These are phyloP conservation scores for Rubia yunnanensis DNA, from an alignment of 257 asterid genomes.

Conservation along the genomic window DNA sequence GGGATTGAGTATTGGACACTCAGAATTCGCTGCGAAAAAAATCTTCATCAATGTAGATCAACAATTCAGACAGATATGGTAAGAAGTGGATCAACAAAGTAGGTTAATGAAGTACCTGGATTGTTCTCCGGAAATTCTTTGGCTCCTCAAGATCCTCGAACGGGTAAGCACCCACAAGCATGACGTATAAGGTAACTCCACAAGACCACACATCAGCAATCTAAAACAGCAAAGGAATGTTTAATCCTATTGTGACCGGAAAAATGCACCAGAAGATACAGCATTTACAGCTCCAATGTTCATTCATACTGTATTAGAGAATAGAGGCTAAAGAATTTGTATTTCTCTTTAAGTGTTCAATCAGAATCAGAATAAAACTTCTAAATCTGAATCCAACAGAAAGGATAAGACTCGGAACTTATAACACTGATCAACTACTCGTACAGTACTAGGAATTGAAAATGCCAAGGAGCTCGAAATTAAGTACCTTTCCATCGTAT, in stretches of 20 bases:
- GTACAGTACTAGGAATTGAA: neutral
- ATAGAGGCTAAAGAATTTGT: too few species aligned
- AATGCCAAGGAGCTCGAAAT: neutral
- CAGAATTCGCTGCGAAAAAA: conserved; percentile 70
- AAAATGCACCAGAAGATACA: too few species aligned
- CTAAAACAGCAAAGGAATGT: conserved; percentile 26
- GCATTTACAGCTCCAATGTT: too few species aligned
- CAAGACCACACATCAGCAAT: conserved; percentile 99
- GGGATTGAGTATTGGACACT: conserved; percentile 93
- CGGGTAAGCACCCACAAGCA: conserved; percentile 98
- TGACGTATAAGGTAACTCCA: conserved; percentile 93
- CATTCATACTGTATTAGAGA: too few species aligned
- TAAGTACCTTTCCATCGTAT: conserved; percentile 86
- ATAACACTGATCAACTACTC: neutral
- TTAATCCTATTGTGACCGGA: conserved; percentile 2
- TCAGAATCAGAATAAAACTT: neutral
- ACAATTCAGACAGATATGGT: neutral
- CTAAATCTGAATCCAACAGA: neutral
- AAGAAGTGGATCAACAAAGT: neutral
- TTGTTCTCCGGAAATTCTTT: conserved; percentile 84
- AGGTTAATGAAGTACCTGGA: conserved; percentile 44
- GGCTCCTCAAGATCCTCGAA: conserved; percentile 98
- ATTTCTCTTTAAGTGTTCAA: too few species aligned
- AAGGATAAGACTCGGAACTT: neutral
- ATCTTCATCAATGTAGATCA: conserved; percentile 9